Evolutionary conservation across 352 stramenopile species (phyloP), one percentile per base, ranked within the genome.

Genomic region (Thalassiosira oceanica): DNA sequence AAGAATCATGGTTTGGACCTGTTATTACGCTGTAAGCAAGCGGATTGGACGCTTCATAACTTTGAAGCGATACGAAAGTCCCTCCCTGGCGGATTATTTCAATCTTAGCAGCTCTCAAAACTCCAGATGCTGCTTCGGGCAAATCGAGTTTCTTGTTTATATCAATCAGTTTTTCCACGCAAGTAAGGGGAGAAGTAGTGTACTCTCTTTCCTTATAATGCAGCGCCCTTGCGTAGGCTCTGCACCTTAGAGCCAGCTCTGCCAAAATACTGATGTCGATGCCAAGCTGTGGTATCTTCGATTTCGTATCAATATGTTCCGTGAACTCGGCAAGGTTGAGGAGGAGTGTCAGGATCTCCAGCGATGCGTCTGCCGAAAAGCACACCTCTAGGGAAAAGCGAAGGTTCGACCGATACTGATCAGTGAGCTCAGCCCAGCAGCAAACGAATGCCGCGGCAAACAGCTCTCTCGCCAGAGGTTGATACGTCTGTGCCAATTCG

Each of bases 281-380:
- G 1, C 96, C 95, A 45, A 99, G 82, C 3, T 94, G 93, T 66
- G 96, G 91, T n/a, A 96, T 92, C 3, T 89, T 87, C 51, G 97
- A 90, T 31, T 97, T 94, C 5, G 48, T 50, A 35, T 63, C 51
- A 21, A 74, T 48, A 53, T 98, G 94, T 73, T 99, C 96, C 94
- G 99, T 98, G 63, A 99, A 99, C 84, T 99, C 97, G 2, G 94
- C 95, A 4, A 99, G 78, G 72, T 98, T 98, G 4, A 99, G 74
- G 20, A 99, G 78, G 24, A 92, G 93, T 61, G 98, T 94, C 23
- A 99, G 62, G 50, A 98, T 98, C 73, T 99, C 96, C 11, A 95
- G 93, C 0, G 96, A 96, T 21, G 95, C 85, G 65, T 96, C 88
- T 44, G 81, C 80, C 41, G 83, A 70, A 48, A 99, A 97, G 4